Conservation (phyloP, 495 filamentous ascomycete genomes). For the Immersiella caudata region DNA sequence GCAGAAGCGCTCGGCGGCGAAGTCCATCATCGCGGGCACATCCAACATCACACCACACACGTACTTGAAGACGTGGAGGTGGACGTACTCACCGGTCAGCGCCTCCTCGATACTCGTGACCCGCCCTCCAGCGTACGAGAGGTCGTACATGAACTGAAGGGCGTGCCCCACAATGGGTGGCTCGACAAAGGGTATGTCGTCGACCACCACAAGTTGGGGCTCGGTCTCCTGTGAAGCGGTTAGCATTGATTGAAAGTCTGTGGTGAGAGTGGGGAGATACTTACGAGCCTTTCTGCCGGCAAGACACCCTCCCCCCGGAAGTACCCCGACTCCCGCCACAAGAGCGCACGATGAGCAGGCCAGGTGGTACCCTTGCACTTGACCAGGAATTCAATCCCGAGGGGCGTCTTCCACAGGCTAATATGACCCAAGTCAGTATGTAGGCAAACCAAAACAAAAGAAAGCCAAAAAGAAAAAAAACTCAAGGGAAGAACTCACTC, state of each 20-base stretch:
- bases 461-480: no score
- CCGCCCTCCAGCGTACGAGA: conserved; percentile 18
- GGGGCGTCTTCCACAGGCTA: neutral
- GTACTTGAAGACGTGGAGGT: conserved; percentile 10
- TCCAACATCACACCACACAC: neutral
- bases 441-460: no score
- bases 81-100: conserved; percentile 4
- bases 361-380: neutral
- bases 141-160: conserved; percentile 32
- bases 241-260: no score
- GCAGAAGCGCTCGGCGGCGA: neutral
- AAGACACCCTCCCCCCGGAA: neutral
- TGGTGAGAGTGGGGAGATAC: neutral
- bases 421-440: no score
- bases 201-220: no score
- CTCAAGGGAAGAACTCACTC: no score
- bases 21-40: neutral
- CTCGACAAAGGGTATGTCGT: neutral
- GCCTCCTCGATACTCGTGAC: neutral
- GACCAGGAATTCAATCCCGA: neutral
- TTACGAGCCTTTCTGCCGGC: neutral
- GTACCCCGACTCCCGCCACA: neutral
- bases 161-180: conserved; percentile 23
- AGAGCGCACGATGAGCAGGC: neutral
- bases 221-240: no score